These are phyloP conservation scores for Paraphaeosphaeria minitans DNA, from an alignment of 2,329 filamentous ascomycete species.

Conservation along the genomic window DNA sequence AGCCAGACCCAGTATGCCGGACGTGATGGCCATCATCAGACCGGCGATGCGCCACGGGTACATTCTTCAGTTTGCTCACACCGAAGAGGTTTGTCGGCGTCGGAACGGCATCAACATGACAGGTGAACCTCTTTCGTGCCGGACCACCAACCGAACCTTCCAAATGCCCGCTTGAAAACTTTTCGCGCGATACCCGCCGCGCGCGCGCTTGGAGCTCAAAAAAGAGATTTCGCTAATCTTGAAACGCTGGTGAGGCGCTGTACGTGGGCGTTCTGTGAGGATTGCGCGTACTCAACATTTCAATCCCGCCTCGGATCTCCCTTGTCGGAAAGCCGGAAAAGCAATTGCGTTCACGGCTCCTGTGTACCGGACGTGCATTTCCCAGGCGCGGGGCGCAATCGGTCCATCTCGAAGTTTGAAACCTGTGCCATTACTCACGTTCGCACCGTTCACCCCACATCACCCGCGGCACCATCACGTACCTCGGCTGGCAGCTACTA, in stretches of 20 bases:
- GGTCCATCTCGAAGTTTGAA: neutral
- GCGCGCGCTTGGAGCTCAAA: neutral
- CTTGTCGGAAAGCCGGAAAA: neutral
- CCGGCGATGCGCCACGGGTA: neutral
- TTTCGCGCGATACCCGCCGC: neutral
- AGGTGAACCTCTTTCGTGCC: neutral
- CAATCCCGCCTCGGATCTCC: neutral
- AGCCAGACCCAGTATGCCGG: slow-evolving; percentile 2
- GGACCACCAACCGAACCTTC: neutral
- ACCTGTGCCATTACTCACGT: neutral
- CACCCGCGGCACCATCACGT: neutral
- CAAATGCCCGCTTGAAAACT: neutral
- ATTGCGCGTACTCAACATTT: neutral
- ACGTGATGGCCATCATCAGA: neutral
- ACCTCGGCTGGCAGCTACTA: neutral
- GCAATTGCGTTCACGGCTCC: neutral
- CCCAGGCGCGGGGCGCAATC: neutral
- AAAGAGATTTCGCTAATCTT: neutral
- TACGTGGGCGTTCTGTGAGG: neutral
- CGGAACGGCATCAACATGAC: neutral
- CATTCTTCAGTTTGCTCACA: neutral
- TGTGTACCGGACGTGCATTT: neutral
- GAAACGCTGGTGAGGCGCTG: neutral
- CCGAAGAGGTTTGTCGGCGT: neutral
- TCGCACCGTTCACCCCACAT: neutral